These are phyloP conservation scores for Phytophthora pistaciae DNA, from an alignment of 352 stramenopile species.

Conservation along the genomic window DNA sequence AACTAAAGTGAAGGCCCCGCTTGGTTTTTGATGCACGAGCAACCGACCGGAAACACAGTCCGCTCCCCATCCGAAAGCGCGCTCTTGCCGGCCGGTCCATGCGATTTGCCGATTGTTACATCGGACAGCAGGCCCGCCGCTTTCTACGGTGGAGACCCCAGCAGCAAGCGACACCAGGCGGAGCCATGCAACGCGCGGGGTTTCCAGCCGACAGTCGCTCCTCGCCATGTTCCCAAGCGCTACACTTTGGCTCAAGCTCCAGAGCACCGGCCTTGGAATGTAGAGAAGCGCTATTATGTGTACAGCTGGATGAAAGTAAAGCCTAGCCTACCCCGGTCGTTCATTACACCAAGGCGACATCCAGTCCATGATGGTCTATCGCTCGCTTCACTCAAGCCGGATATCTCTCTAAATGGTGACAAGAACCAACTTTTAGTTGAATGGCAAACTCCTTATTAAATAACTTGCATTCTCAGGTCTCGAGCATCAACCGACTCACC, in stretches of 20 bases:
- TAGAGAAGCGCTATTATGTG: not conserved
- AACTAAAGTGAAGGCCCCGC: constrained; percentile 26
- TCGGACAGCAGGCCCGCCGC: constrained; percentile 17
- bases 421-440: not conserved
- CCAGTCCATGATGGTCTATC: not conserved
- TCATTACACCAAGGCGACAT: not conserved
- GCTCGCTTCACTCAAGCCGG: not conserved
- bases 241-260: not conserved
- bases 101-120: constrained; percentile 36
- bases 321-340: not conserved
- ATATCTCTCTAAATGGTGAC: not conserved
- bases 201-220: constrained; percentile 23
- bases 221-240: not conserved
- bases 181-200: constrained; percentile 28
- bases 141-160: constrained; percentile 14
- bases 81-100: constrained; percentile 7
- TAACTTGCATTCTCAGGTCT: constrained; percentile 25
- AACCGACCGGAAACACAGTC: constrained; percentile 9
- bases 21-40: constrained; percentile 28
- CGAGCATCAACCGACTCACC: not conserved
- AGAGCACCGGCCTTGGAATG: not conserved
- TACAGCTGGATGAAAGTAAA: not conserved
- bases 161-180: constrained; percentile 24
- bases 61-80: constrained; percentile 30
- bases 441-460: constrained; percentile 29